Evolutionary conservation across 331 rosid genomes (phyloP).

Genomic region (Spiraea crenata): DNA sequence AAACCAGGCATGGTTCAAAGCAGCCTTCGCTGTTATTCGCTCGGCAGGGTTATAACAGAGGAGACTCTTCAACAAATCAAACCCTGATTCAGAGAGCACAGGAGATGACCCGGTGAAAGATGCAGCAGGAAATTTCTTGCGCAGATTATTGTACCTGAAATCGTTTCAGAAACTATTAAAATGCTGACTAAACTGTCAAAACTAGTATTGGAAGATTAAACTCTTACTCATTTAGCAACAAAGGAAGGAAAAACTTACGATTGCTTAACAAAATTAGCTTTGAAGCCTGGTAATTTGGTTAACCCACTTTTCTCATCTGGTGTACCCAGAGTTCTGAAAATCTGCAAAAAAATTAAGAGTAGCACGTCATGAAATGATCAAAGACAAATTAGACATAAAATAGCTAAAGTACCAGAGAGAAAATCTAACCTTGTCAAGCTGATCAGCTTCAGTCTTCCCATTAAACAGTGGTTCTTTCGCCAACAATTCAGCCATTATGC

Average conservation of each 20-base stretch:
- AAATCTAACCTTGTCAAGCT: conserved; percentile 66
- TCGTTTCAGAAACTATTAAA: conserved; percentile 11
- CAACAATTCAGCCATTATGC: conserved; percentile 89
- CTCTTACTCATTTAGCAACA: neutral
- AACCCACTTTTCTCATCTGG: conserved; percentile 71
- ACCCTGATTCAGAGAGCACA: conserved; percentile 73
- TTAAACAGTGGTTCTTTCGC: conserved; percentile 73
- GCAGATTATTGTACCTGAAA: conserved; percentile 63
- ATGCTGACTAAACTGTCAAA: neutral
- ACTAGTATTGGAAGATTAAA: neutral
- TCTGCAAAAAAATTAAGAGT: conserved; percentile 43
- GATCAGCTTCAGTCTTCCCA: conserved; percentile 81
- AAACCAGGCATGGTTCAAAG: conserved; percentile 89
- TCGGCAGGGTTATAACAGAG: conserved; percentile 63
- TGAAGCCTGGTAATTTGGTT: conserved; percentile 64
- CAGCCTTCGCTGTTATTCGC: conserved; percentile 82
- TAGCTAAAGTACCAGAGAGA: neutral
- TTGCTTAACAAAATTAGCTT: conserved; percentile 63
- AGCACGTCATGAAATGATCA: conserved; percentile 12
- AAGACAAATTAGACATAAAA: neutral
- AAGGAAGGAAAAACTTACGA: conserved; percentile 42
- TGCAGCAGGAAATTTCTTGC: conserved; percentile 76
- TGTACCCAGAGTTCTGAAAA: conserved; percentile 76
- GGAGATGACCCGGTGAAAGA: conserved; percentile 78
- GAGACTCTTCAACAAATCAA: conserved; percentile 77